Evolutionary conservation across 345 rosid genomes (phyloP).

Genomic region (Erysimum cheiranthoides): DNA sequence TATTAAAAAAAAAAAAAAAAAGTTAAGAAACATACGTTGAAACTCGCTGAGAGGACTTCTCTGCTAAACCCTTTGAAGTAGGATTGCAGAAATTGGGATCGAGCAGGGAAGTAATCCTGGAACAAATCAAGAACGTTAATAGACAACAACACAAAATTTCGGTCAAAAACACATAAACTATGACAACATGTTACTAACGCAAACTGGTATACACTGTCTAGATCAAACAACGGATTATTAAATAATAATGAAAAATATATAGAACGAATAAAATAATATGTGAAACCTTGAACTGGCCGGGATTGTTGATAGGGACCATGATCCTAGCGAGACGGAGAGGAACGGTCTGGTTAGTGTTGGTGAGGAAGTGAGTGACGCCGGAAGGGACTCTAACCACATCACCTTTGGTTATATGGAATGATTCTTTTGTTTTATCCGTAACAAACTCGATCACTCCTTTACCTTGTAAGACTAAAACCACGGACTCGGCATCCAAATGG

Average conservation of each 20-base stretch:
- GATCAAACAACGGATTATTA: background rate
- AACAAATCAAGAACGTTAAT: background rate
- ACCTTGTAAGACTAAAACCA: constrained; percentile 51
- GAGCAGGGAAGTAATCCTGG: constrained; percentile 49
- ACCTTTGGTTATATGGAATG: constrained; percentile 47
- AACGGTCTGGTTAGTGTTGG: constrained; percentile 45
- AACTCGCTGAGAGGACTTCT: constrained; percentile 52
- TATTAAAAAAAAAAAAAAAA: background rate
- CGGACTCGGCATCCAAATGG: constrained; percentile 51
- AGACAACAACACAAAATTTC: background rate
- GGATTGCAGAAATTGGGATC: constrained; percentile 48
- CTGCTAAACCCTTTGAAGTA: constrained; percentile 50
- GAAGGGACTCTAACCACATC: constrained; percentile 53
- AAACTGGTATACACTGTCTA: background rate
- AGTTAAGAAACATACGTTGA: constrained; percentile 47
- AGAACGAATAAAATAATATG: background rate
- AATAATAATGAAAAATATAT: background rate
- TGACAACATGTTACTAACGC: background rate
- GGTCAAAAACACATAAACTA: background rate
- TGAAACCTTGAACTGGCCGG: constrained; percentile 48
- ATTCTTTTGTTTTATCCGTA: constrained; percentile 42
- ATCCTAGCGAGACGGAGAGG: constrained; percentile 47
- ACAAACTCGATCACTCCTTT: constrained; percentile 45
- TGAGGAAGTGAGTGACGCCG: constrained; percentile 44
- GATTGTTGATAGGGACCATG: constrained; percentile 44